These are phyloP conservation scores for Pseudocercospora pini-densiflorae DNA, from an alignment of 2,329 filamentous ascomycete species.

Conservation along the genomic window DNA sequence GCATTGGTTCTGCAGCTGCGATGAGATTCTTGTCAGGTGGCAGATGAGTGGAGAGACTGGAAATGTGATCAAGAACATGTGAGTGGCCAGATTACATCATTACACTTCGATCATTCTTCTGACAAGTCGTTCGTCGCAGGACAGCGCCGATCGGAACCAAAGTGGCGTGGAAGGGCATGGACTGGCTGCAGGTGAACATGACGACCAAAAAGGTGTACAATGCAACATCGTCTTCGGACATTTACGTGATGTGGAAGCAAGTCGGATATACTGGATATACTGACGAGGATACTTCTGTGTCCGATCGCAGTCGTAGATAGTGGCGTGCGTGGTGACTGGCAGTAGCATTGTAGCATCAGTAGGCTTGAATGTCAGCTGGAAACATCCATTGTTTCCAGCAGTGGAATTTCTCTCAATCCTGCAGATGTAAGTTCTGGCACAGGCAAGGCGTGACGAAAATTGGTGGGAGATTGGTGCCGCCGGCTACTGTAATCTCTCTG, in stretches of 20 bases:
- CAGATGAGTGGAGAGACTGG: background rate
- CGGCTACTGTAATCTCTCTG: background rate
- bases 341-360: background rate
- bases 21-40: background rate
- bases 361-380: background rate
- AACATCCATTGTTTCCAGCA: background rate
- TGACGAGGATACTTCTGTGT: background rate
- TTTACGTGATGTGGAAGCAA: background rate
- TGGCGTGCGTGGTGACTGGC: background rate
- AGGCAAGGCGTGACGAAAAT: too few relatives aligned
- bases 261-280: background rate
- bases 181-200: background rate
- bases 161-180: background rate
- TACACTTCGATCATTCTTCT: background rate
- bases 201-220: background rate
- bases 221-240: background rate
- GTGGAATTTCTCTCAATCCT: background rate
- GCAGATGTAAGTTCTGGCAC: background rate
- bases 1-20: background rate
- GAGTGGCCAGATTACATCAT: background rate
- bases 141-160: background rate
- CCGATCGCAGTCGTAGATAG: background rate
- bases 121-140: background rate
- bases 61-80: background rate
- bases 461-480: background rate